phyloP scores from a whole-genome alignment of 352 stramenopile genomes.

The Phytophthora syringae region DNA sequence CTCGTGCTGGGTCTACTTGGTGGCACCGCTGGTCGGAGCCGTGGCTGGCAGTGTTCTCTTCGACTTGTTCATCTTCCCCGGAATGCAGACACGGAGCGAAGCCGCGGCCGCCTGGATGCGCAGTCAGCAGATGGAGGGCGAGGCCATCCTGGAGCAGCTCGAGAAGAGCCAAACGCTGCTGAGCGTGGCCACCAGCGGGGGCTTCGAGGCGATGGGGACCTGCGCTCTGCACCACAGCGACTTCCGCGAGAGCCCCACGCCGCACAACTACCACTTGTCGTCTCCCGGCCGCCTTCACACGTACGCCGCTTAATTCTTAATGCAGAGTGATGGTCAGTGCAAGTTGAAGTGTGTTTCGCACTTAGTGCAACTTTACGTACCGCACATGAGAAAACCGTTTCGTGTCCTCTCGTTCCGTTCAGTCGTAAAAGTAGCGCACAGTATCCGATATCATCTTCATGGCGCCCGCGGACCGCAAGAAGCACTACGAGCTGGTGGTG shows the following conservation, averaged over 20 bases:
- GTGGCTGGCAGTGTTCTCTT: slow-evolving; percentile 59
- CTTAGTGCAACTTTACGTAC: slow-evolving; percentile 8
- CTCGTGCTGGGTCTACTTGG: slow-evolving; percentile 72
- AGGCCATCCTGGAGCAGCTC: slow-evolving; percentile 40
- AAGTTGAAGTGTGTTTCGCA: slow-evolving; percentile 21
- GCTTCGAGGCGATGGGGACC: slow-evolving; percentile 23
- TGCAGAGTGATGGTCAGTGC: background rate
- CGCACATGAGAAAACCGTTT: slow-evolving; percentile 4
- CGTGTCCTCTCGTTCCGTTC: slow-evolving; percentile 3
- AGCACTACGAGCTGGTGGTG: slow-evolving; percentile 68
- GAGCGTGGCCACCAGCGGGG: slow-evolving; percentile 19
- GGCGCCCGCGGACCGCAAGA: slow-evolving; percentile 33
- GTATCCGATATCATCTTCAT: no score
- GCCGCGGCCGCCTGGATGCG: slow-evolving; percentile 34
- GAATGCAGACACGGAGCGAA: slow-evolving; percentile 33
- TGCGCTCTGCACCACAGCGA: slow-evolving; percentile 39
- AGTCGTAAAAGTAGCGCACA: no score
- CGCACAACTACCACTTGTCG: slow-evolving; percentile 39
- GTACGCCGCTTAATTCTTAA: slow-evolving; percentile 27
- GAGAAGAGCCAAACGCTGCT: slow-evolving; percentile 39
- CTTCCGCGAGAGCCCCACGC: slow-evolving; percentile 45
- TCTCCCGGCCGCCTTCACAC: slow-evolving; percentile 30
- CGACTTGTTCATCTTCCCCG: slow-evolving; percentile 50
- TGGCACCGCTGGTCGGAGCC: slow-evolving; percentile 64
- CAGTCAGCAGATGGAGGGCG: slow-evolving; percentile 35